Evolutionary conservation across 208 protist genomes (phyloP).

Genomic region (Crithidia fasciculata): DNA sequence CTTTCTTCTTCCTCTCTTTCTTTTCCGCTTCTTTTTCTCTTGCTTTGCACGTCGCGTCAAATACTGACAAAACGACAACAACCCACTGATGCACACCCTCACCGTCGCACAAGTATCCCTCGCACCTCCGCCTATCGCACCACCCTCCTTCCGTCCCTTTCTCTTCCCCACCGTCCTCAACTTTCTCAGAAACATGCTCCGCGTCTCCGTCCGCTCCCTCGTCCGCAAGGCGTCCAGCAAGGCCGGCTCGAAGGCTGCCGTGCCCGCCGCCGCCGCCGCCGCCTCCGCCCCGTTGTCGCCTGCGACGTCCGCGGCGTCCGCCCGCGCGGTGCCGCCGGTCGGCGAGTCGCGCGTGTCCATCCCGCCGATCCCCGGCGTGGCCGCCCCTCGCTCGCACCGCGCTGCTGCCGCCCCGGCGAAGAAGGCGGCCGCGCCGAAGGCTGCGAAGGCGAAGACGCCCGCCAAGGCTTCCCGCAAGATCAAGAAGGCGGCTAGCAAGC

Average conservation of each 20-base stretch:
- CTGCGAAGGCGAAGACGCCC: slow-evolving; percentile 10
- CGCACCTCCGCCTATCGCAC: not conserved
- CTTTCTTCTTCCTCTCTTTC: no score
- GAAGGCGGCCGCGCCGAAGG: slow-evolving; percentile 15
- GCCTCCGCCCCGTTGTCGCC: not conserved
- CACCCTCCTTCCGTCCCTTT: slow-evolving; percentile 4
- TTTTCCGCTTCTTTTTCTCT: no score
- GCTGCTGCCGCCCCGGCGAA: slow-evolving; percentile 15
- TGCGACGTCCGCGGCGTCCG: slow-evolving; percentile 2
- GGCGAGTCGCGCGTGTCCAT: slow-evolving; percentile 18
- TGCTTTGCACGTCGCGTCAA: no score
- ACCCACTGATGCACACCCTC: no score
- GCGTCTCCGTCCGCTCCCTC: slow-evolving; percentile 29
- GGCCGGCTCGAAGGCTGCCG: slow-evolving; percentile 8
- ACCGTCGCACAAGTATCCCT: not conserved
- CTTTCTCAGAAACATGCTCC: slow-evolving; percentile 23
- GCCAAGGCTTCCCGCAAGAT: slow-evolving; percentile 9
- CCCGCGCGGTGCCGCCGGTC: slow-evolving; percentile 12
- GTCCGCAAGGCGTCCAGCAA: slow-evolving; percentile 30
- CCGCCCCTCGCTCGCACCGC: slow-evolving; percentile 28
- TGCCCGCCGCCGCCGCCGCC: slow-evolving; percentile 8
- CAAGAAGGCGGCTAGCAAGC: slow-evolving; percentile 11
- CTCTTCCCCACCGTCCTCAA: not conserved
- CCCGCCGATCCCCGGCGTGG: slow-evolving; percentile 38
- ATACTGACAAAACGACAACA: no score